Base-by-base conservation (phyloP, 805 yeast species). In the Pichia ethanolica region DNA sequence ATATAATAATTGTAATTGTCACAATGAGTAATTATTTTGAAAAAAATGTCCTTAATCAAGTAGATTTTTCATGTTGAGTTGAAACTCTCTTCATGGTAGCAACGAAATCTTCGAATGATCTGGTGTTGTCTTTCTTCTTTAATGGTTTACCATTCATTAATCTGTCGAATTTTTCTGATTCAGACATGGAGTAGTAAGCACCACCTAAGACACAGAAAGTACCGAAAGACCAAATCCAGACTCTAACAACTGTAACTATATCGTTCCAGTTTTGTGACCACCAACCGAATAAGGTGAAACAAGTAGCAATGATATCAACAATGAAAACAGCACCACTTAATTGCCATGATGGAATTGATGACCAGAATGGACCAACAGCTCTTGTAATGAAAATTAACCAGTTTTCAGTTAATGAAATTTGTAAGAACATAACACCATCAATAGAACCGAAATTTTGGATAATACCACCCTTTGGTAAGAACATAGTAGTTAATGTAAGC, bases 331-430 rank as follows among this genome's bases (percentile, higher is more conserved):
- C 96, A 75, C 93, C 93, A 62, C 90, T 62, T 74, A 88, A 81
- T 77, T 88, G 95, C 96, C 96, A 88, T 41, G 96, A 88, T 74
- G 96, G 96, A 52, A 77, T 63, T 36, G 96, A 86, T 51, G 95
- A 83, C 96, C 96, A 88, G 90, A 88, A 88, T 66, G 96, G 95
- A 76, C 96, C 96, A 70, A 82, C 86, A 66, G 96, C 95, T 77
- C 96, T 83, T 64, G 96, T 88, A 68, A 88, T 77, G 84, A 88
- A 88, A 77, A 88, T 88, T 71, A 88, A 82, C 96, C 96, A 88
- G 78, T 88, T 88, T 77, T 88, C 96, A 70, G 96, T 86, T 69
- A 88, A 80, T 51, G 95, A 84, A 66, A 88, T 88, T 77, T 88
- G 87, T 74, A 88, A 79, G 83, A 88, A 88, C 72, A 88, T 74